Percentiles rank a stretch among this genome's conserved stretches.
Conservation (phyloP, 192 early-diverging fungal genomes). For the Podila horticola region DNA sequence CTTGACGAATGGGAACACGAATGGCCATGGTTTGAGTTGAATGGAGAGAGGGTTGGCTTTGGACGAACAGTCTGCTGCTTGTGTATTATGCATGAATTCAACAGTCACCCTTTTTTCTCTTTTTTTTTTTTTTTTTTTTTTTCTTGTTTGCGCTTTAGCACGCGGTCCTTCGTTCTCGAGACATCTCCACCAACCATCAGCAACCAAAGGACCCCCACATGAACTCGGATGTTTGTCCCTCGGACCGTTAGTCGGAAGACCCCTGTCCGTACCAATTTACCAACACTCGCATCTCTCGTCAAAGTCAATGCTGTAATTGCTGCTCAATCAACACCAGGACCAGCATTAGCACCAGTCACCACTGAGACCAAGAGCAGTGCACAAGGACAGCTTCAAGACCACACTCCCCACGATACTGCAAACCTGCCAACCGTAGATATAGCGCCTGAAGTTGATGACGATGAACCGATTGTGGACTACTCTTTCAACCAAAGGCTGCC, state of each 20-base stretch:
- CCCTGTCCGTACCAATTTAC: not conserved
- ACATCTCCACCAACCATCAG: not conserved
- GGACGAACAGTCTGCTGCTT: not conserved
- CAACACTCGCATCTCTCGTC: not conserved
- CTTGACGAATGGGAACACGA: slow-evolving; percentile 41
- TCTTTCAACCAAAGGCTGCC: slow-evolving; percentile 33
- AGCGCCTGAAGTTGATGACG: not conserved
- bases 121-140: not conserved
- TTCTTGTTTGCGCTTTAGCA: too few species aligned
- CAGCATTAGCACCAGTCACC: not conserved
- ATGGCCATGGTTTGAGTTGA: slow-evolving; percentile 12
- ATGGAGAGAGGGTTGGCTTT: too few species aligned
- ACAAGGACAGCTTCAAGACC: not conserved
- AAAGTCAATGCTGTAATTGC: not conserved
- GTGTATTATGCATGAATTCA: not conserved
- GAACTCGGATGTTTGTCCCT: slow-evolving; percentile 5
- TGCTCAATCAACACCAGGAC: not conserved
- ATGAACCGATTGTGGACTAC: not conserved
- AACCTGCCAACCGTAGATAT: not conserved
- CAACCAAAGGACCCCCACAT: not conserved
- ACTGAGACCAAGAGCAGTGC: not conserved
- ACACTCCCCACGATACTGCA: not conserved
- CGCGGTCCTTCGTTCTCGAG: not conserved
- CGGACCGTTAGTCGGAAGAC: slow-evolving; percentile 7
- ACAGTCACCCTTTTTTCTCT: not conserved